Evolutionary conservation across 164 flowering plant species (phyloP).

Genomic region (Tetrastigma voinierianum): DNA sequence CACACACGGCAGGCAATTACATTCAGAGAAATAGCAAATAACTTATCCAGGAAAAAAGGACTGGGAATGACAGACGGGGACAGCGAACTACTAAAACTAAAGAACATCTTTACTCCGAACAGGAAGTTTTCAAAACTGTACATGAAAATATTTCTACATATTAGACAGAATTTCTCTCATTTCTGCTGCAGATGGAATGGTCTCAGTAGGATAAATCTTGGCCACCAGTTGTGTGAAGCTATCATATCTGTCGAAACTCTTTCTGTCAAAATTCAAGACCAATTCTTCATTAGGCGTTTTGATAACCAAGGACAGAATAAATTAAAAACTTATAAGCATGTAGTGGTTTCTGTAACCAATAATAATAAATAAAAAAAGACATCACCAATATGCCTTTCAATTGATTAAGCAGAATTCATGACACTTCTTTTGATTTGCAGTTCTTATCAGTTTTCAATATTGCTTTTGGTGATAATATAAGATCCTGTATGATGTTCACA

Average conservation of each 20-base stretch:
- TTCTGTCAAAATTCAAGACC: constrained; percentile 45
- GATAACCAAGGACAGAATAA: background rate
- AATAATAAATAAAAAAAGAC: too few species aligned
- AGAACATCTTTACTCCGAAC: constrained; percentile 6
- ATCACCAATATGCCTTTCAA: too few species aligned
- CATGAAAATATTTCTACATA: constrained; percentile 43
- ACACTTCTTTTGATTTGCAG: too few species aligned
- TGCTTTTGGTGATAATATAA: too few species aligned
- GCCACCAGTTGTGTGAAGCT: constrained; percentile 74
- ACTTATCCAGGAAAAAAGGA: background rate
- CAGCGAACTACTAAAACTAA: constrained; percentile 20
- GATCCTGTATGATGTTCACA: too few species aligned
- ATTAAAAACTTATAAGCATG: too few species aligned
- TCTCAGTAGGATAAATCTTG: constrained; percentile 75
- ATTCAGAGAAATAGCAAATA: background rate
- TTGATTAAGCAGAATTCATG: too few species aligned
- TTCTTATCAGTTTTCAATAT: too few species aligned
- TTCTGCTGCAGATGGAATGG: constrained; percentile 61
- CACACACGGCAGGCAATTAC: too few species aligned
- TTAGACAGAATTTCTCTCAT: constrained; percentile 78
- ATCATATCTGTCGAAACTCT: constrained; percentile 89
- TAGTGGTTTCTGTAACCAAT: too few species aligned
- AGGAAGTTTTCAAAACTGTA: constrained; percentile 6
- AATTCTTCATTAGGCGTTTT: background rate
- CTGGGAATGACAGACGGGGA: too few species aligned